These are phyloP conservation scores for Eucalyptus pumila DNA, from an alignment of 345 rosid genomes.

Conservation along the genomic window DNA sequence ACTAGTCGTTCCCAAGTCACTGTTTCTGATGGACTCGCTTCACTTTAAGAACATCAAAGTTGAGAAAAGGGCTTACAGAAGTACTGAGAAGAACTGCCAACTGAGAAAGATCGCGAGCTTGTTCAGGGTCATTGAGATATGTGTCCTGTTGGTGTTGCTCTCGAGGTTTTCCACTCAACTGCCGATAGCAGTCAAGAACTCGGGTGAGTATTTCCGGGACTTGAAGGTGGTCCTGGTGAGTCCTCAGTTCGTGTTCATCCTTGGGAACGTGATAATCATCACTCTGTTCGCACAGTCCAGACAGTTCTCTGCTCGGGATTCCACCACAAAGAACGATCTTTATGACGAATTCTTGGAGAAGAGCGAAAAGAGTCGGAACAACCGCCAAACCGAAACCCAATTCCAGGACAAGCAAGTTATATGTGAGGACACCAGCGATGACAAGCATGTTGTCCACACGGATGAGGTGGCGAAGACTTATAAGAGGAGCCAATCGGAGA, in stretches of 20 bases:
- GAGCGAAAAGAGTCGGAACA: constrained; percentile 18
- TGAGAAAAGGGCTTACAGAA: constrained; percentile 40
- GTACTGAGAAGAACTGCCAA: background rate
- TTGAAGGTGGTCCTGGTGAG: constrained; percentile 32
- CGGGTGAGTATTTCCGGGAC: constrained; percentile 44
- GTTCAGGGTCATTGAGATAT: constrained; percentile 49
- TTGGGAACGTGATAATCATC: constrained; percentile 71
- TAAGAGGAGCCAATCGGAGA: constrained; percentile 45
- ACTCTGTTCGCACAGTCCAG: constrained; percentile 64
- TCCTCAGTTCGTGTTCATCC: constrained; percentile 62
- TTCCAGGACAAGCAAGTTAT: constrained; percentile 22
- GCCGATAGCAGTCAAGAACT: constrained; percentile 42
- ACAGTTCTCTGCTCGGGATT: constrained; percentile 26
- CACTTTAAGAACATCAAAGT: constrained; percentile 27
- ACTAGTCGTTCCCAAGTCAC: background rate
- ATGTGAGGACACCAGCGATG: background rate
- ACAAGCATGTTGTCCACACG: background rate
- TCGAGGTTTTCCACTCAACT: constrained; percentile 45
- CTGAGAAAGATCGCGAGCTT: constrained; percentile 31
- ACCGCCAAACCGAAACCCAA: background rate
- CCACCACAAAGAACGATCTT: constrained; percentile 3
- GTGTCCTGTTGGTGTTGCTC: constrained; percentile 35
- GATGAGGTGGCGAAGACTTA: constrained; percentile 8
- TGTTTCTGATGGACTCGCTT: constrained; percentile 50
- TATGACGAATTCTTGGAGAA: constrained; percentile 34